Evolutionary conservation across 768 basidiomycete species (phyloP).

Genomic region (Rhodocollybia butyracea): DNA sequence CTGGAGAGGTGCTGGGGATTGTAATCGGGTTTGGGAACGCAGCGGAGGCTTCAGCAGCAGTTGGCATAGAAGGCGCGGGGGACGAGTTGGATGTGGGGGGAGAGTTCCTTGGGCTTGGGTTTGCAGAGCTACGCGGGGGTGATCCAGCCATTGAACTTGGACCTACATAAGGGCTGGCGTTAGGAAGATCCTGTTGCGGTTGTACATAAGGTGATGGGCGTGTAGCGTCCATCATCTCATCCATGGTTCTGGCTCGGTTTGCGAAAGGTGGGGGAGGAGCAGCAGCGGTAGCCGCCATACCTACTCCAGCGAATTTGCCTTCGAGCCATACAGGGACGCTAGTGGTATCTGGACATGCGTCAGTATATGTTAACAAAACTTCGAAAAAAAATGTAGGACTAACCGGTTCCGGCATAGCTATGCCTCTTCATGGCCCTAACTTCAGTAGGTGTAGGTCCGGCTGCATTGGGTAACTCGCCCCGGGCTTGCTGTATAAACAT

Average conservation of each 20-base stretch:
- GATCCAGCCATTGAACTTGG: background rate
- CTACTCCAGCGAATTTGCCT: conserved; percentile 2
- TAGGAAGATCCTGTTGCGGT: background rate
- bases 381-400: background rate
- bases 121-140: background rate
- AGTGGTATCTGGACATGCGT: background rate
- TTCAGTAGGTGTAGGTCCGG: conserved; percentile 20
- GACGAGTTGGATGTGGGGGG: background rate
- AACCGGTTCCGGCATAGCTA: conserved; percentile 12
- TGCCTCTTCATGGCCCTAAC: conserved; percentile 5
- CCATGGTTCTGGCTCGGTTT: background rate
- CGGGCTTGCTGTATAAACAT: conserved; percentile 64
- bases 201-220: conserved; percentile 1
- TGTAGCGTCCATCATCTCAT: background rate
- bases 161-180: background rate
- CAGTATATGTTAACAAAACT: background rate
- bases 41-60: background rate
- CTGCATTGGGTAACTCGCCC: conserved; percentile 43
- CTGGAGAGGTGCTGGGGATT: background rate
- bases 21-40: background rate
- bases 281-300: background rate
- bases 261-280: background rate
- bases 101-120: background rate
- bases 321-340: conserved; percentile 2
- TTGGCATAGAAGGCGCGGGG: background rate